Evolutionary conservation across 1,284 basidiomycete species (phyloP).

Genomic region (Fomitopsis palustris): DNA sequence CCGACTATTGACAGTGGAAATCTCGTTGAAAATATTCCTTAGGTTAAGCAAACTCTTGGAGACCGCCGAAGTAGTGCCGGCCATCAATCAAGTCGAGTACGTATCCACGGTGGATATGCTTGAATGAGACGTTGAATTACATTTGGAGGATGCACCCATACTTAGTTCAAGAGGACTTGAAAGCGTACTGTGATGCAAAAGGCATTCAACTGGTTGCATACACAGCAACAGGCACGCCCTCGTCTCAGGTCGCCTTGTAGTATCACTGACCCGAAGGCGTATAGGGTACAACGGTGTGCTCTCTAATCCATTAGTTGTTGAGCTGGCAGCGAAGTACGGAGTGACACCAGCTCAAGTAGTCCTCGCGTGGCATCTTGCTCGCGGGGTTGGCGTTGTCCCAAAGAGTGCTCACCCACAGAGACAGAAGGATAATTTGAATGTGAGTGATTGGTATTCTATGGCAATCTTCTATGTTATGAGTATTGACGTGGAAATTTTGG

Average conservation of each 20-base stretch:
- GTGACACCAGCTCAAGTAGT: slow-evolving; percentile 39
- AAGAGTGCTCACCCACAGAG: slow-evolving; percentile 34
- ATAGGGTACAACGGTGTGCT: slow-evolving; percentile 37
- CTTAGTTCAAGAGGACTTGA: slow-evolving; percentile 55
- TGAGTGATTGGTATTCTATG: too few relatives aligned
- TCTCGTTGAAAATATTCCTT: not conserved
- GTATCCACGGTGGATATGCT: slow-evolving; percentile 12
- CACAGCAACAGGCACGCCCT: slow-evolving; percentile 50
- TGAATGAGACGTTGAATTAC: slow-evolving; percentile 30
- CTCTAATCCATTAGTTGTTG: slow-evolving; percentile 36
- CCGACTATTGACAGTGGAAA: not conserved
- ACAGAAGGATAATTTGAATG: not conserved
- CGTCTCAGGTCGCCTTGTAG: too few relatives aligned
- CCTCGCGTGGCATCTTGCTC: slow-evolving; percentile 42
- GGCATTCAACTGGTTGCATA: slow-evolving; percentile 66
- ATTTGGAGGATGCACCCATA: slow-evolving; percentile 46
- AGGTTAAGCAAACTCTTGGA: slow-evolving; percentile 42
- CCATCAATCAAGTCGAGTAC: slow-evolving; percentile 62
- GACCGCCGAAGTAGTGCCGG: slow-evolving; percentile 46
- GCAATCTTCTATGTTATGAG: too few relatives aligned
- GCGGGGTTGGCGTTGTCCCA: slow-evolving; percentile 37
- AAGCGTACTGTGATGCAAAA: slow-evolving; percentile 52
- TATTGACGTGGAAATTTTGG: too few relatives aligned
- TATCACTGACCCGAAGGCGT: too few relatives aligned
- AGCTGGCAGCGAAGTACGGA: slow-evolving; percentile 40